Conservation (phyloP, 139 green algal species). For the Coccomyxa sp. region DNA sequence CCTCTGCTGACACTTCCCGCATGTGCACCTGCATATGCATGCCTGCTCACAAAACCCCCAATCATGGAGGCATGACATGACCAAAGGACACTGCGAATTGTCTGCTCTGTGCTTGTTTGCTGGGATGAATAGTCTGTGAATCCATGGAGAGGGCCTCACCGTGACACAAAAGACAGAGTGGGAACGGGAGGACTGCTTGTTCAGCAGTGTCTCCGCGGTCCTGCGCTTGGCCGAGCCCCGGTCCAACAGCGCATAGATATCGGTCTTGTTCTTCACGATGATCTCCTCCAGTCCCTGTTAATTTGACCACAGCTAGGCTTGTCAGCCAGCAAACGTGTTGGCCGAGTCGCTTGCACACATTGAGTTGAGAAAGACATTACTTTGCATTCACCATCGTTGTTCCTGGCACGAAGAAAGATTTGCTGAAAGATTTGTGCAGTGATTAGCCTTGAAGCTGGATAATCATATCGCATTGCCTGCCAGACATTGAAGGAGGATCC, state of each 20-base stretch:
- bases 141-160: constrained; percentile 50
- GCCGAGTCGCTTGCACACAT: neutral
- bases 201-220: constrained; percentile 94
- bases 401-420: too few relatives aligned
- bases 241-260: constrained; percentile 92
- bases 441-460: too few relatives aligned
- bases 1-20: constrained; percentile 85
- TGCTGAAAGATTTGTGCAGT: too few relatives aligned
- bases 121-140: too few relatives aligned
- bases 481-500: neutral
- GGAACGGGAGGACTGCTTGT: constrained; percentile 94
- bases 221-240: constrained; percentile 78
- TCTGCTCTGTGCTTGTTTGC: too few relatives aligned
- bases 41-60: too few relatives aligned
- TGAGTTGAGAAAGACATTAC: neutral
- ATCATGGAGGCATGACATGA: too few relatives aligned
- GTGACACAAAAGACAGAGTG: constrained; percentile 90
- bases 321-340: neutral
- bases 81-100: too few relatives aligned
- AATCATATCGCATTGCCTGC: too few relatives aligned
- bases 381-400: neutral
- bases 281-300: constrained; percentile 84
- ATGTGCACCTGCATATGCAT: constrained; percentile 48
- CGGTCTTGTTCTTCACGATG: constrained; percentile 74
- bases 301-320: neutral